A percentile compares a stretch with the other conserved stretches of the same genome.
These are phyloP conservation scores for Fusarium pseudograminearum DNA, from an alignment of 2,329 filamentous ascomycete genomes.

Conservation along the genomic window DNA sequence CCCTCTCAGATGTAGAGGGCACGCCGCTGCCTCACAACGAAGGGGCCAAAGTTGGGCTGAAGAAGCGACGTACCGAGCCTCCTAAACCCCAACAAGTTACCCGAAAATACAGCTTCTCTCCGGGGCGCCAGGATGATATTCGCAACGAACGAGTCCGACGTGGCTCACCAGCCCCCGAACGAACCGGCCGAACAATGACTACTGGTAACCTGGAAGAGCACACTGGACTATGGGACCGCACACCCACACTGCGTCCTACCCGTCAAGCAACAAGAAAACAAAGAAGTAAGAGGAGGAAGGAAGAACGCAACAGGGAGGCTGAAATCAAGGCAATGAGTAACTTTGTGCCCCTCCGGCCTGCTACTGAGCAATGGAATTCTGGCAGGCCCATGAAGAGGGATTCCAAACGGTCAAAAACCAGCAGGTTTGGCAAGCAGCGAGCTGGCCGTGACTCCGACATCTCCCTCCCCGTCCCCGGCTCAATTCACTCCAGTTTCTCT, in stretches of 20 bases:
- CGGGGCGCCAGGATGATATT: constrained; percentile 68
- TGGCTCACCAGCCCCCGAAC: constrained; percentile 41
- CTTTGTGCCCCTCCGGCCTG: constrained; percentile 73
- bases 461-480: constrained; percentile 79
- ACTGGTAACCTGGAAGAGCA: constrained; percentile 24
- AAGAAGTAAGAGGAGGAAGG: constrained; percentile 80
- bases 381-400: constrained; percentile 72
- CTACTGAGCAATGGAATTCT: constrained; percentile 68
- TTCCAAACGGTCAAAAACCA: constrained; percentile 73
- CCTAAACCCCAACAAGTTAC: constrained; percentile 61
- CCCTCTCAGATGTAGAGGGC: constrained; percentile 65
- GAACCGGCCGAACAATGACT: constrained; percentile 32
- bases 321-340: constrained; percentile 89
- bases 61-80: constrained; percentile 60
- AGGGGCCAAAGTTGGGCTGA: constrained; percentile 48
- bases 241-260: constrained; percentile 70
- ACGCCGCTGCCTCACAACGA: constrained; percentile 53
- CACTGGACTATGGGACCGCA: constrained; percentile 49
- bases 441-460: constrained; percentile 76
- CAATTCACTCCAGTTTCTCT: constrained; percentile 81
- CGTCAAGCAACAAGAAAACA: constrained; percentile 72
- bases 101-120: constrained; percentile 72
- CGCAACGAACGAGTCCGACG: constrained; percentile 52
- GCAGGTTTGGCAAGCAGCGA: constrained; percentile 62
- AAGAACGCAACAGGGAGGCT: constrained; percentile 83